Percentiles rank a stretch among this genome's conserved stretches.
Conservation (phyloP, 202 grass and related monocot species). For the Dendrocalamus latiflorus region DNA sequence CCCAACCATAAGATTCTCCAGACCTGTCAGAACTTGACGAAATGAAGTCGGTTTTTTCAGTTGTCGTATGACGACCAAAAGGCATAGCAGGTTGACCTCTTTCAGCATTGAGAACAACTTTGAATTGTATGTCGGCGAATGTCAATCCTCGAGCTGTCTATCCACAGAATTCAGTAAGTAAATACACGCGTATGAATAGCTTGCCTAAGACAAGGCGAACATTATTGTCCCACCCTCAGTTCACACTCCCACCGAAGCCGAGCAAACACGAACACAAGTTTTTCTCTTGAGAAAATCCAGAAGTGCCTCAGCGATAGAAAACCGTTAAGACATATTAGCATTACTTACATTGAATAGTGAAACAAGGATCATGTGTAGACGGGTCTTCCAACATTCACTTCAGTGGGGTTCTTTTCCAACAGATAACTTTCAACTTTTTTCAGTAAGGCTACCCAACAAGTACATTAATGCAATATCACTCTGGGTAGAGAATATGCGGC, state of each 20-base stretch:
- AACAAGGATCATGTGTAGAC: neutral
- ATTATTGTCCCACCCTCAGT: neutral
- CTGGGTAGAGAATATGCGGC: neutral
- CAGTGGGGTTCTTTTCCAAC: slow-evolving; percentile 14
- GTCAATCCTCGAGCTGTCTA: neutral
- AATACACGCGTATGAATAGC: neutral
- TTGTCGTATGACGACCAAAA: neutral
- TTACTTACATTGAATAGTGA: slow-evolving; percentile 9
- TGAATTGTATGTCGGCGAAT: neutral
- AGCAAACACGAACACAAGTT: neutral
- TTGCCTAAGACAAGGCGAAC: neutral
- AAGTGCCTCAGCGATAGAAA: neutral
- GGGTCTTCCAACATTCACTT: neutral
- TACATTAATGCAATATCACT: slow-evolving; percentile 36
- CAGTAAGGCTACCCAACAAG: neutral
- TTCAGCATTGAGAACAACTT: neutral
- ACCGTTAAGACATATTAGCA: neutral
- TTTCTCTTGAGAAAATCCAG: neutral
- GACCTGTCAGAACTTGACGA: neutral
- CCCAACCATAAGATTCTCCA: too few relatives aligned
- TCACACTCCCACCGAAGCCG: neutral
- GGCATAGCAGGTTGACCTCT: neutral
- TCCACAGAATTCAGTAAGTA: neutral
- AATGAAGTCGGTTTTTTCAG: neutral
- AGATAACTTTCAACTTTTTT: neutral